These are phyloP conservation scores for Strobilomyces confusus DNA, from an alignment of 768 basidiomycete species.

Conservation along the genomic window DNA sequence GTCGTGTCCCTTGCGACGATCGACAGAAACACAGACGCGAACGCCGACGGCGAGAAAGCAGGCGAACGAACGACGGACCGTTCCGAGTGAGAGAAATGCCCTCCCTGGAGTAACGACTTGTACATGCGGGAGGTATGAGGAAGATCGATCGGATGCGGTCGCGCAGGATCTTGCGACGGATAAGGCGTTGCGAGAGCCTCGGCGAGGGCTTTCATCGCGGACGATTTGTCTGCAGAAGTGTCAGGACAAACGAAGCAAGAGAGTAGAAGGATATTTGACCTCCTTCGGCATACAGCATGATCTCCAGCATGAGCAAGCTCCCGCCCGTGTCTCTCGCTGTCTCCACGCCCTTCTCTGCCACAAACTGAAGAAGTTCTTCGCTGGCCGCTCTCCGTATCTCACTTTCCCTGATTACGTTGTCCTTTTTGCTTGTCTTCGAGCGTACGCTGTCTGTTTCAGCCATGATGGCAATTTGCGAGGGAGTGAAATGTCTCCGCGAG, in stretches of 20 bases:
- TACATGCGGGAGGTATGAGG: constrained; percentile 81
- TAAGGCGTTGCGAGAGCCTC: constrained; percentile 52
- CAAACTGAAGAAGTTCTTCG: constrained; percentile 66
- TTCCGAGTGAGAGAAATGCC: constrained; percentile 72
- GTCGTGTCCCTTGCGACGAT: constrained; percentile 49
- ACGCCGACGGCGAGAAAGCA: constrained; percentile 53
- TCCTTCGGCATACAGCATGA: constrained; percentile 82
- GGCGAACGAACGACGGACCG: constrained; percentile 49
- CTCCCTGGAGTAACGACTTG: constrained; percentile 88
- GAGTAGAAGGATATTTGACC: constrained; percentile 43
- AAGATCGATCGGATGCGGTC: constrained; percentile 71
- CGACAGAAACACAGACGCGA: constrained; percentile 56
- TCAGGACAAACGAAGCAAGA: background rate
- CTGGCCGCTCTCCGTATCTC: constrained; percentile 77
- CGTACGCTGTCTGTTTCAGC: constrained; percentile 70
- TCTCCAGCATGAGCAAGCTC: constrained; percentile 71
- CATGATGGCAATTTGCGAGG: constrained; percentile 66
- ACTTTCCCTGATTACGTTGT: constrained; percentile 50
- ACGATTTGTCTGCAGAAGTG: constrained; percentile 59
- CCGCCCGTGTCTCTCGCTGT: constrained; percentile 75
- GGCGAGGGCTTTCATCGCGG: constrained; percentile 59
- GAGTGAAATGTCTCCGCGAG: constrained; percentile 82
- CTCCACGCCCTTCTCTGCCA: constrained; percentile 56
- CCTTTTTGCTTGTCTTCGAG: constrained; percentile 83
- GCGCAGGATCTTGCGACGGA: constrained; percentile 46